These are phyloP conservation scores for Chrysosphaeria jannelii DNA, from an alignment of 2,329 filamentous ascomycete genomes.

Conservation along the genomic window DNA sequence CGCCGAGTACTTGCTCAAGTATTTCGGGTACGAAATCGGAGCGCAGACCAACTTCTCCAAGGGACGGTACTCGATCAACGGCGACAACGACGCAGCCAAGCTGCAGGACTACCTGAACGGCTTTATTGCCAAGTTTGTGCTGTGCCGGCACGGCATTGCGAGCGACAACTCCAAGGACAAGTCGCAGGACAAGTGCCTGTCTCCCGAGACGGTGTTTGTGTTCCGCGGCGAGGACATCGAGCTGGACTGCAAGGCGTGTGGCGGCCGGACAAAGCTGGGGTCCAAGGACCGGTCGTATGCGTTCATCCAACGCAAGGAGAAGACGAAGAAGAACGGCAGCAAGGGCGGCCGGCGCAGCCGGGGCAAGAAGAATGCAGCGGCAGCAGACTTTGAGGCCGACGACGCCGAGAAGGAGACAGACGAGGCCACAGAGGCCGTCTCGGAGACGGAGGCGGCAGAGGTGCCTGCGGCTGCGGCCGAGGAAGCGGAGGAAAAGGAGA, in stretches of 20 bases:
- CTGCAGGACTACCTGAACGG: constrained; percentile 94
- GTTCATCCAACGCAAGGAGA: constrained; percentile 53
- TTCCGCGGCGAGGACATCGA: constrained; percentile 83
- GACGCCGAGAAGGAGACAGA: constrained; percentile 24
- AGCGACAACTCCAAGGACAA: no score
- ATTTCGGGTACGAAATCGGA: constrained; percentile 95
- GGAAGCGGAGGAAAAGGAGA: constrained; percentile 34
- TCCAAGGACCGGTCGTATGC: constrained; percentile 90
- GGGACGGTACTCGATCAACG: constrained; percentile 99
- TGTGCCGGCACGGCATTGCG: no score
- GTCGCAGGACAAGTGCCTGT: constrained; percentile 99
- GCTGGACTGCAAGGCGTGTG: constrained; percentile 96
- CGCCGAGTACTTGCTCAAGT: constrained; percentile 92
- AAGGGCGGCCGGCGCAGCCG: constrained; percentile 21
- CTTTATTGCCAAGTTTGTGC: constrained; percentile 95
- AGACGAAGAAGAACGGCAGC: constrained; percentile 39
- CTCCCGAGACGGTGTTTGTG: constrained; percentile 85
- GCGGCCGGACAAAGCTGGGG: constrained; percentile 71
- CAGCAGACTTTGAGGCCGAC: constrained; percentile 15
- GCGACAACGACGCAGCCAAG: constrained; percentile 79
- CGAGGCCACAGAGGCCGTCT: constrained; percentile 35
- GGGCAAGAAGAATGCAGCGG: constrained; percentile 27
- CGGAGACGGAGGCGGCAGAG: constrained; percentile 7
- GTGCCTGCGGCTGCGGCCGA: constrained; percentile 17
- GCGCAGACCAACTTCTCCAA: constrained; percentile 95